Conservation (phyloP, 805 yeast genomes). For the Metahyphopichia silvanorum region DNA sequence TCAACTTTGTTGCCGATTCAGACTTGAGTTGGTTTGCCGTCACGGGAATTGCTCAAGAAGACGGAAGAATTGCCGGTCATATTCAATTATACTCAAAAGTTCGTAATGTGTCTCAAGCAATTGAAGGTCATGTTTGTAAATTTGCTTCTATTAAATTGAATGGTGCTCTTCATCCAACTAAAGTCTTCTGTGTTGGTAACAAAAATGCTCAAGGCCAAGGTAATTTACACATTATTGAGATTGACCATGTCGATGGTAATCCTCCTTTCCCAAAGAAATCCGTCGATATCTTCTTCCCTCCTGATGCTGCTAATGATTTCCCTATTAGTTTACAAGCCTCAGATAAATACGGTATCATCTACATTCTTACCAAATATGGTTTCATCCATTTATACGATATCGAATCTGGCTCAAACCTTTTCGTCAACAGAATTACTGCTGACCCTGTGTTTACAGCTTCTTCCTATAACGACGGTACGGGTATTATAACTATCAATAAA, state of each 20-base stretch:
- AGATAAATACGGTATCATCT: slow-evolving; percentile 79
- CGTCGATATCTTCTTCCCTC: slow-evolving; percentile 93
- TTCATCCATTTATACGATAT: slow-evolving; percentile 93
- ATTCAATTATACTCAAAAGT: slow-evolving; percentile 87
- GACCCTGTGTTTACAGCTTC: slow-evolving; percentile 93
- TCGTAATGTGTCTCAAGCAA: slow-evolving; percentile 91
- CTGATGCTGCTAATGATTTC: slow-evolving; percentile 94
- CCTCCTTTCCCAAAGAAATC: slow-evolving; percentile 87
- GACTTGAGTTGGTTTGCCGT: slow-evolving; percentile 90
- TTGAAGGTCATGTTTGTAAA: slow-evolving; percentile 95
- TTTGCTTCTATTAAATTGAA: slow-evolving; percentile 75
- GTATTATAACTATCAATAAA: slow-evolving; percentile 91
- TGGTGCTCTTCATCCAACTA: slow-evolving; percentile 71
- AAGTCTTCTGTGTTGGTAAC: slow-evolving; percentile 90
- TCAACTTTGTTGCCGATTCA: slow-evolving; percentile 80
- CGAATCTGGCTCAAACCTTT: slow-evolving; percentile 88
- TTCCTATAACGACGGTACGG: slow-evolving; percentile 65
- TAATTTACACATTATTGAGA: slow-evolving; percentile 85
- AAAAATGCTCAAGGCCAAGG: slow-evolving; percentile 73
- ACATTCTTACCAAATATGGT: slow-evolving; percentile 91
- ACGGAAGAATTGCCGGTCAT: slow-evolving; percentile 93
- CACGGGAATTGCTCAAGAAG: slow-evolving; percentile 92
- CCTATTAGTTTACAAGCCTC: slow-evolving; percentile 91
- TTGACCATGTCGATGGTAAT: slow-evolving; percentile 84
- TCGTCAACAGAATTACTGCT: slow-evolving; percentile 93